Conservation (phyloP, 2,329 filamentous ascomycete genomes). For the Penicillium thymicola region DNA sequence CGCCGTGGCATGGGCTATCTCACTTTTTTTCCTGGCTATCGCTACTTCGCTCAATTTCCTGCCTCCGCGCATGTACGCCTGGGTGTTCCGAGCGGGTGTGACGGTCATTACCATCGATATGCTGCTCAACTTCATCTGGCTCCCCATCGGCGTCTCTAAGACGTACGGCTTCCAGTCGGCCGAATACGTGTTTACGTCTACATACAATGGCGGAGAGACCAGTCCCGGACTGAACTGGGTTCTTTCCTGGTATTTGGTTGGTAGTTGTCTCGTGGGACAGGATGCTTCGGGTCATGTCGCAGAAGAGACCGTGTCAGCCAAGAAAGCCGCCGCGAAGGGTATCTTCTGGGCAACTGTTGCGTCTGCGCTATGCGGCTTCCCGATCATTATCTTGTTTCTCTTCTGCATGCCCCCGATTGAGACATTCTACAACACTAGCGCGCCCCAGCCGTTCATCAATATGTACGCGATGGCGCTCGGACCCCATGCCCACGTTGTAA, state of each 20-base stretch:
- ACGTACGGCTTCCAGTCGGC: conserved; percentile 47
- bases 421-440: conserved; percentile 28
- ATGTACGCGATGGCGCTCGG: conserved; percentile 25
- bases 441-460: conserved; percentile 28
- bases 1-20: conserved; percentile 45
- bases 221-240: conserved; percentile 30
- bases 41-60: conserved; percentile 35
- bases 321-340: conserved; percentile 30
- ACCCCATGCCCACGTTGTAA: conserved; percentile 21
- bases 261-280: conserved; percentile 28
- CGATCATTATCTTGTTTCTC: conserved; percentile 30
- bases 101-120: conserved; percentile 45
- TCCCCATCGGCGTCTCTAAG: conserved; percentile 45
- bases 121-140: conserved; percentile 47
- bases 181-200: conserved; percentile 46
- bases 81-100: conserved; percentile 44
- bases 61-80: conserved; percentile 39
- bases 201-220: conserved; percentile 25
- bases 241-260: conserved; percentile 27
- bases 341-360: conserved; percentile 32
- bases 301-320: conserved; percentile 30
- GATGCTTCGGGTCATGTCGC: conserved; percentile 32
- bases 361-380: conserved; percentile 28
- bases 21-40: conserved; percentile 31
- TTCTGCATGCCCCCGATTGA: conserved; percentile 33